phyloP scores from a whole-genome alignment of 208 protist species.

The Trypanosoma melophagium region DNA sequence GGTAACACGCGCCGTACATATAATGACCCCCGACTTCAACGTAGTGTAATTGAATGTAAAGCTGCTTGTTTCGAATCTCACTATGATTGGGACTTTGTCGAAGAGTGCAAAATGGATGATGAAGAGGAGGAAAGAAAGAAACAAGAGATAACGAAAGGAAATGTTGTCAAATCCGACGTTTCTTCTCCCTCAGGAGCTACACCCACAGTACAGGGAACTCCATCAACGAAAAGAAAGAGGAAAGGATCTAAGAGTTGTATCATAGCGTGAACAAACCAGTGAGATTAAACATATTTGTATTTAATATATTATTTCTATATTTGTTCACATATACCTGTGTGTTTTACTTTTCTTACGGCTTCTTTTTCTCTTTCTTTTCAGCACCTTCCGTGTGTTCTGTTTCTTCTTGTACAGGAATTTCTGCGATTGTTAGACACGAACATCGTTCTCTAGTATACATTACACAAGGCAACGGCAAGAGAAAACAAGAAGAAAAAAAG shows the following conservation, averaged over 20 bases:
- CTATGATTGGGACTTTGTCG: conserved; percentile 43
- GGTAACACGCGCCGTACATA: conserved; percentile 47
- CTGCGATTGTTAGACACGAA: no score
- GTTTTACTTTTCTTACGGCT: no score
- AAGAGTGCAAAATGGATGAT: conserved; percentile 23
- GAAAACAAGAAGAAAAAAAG: no score
- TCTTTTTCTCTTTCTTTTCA: no score
- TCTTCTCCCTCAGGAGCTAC: neutral
- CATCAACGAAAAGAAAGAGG: neutral
- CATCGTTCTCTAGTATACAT: no score
- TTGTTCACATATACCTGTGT: no score
- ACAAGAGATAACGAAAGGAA: neutral
- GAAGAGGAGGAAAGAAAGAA: conserved; percentile 1
- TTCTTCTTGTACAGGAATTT: no score
- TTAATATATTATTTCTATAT: no score
- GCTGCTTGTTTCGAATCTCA: conserved; percentile 40
- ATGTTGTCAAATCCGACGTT: neutral
- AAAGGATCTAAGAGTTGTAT: neutral
- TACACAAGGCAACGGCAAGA: no score
- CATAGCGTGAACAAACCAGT: no score
- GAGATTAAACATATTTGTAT: no score
- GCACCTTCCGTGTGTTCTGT: no score
- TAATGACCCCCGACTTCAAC: conserved; percentile 41
- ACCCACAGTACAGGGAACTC: neutral
- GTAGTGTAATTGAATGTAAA: conserved; percentile 53